These are phyloP conservation scores for Phyllosticta paracitricarpa DNA, from an alignment of 2,329 filamentous ascomycete species.

Conservation along the genomic window DNA sequence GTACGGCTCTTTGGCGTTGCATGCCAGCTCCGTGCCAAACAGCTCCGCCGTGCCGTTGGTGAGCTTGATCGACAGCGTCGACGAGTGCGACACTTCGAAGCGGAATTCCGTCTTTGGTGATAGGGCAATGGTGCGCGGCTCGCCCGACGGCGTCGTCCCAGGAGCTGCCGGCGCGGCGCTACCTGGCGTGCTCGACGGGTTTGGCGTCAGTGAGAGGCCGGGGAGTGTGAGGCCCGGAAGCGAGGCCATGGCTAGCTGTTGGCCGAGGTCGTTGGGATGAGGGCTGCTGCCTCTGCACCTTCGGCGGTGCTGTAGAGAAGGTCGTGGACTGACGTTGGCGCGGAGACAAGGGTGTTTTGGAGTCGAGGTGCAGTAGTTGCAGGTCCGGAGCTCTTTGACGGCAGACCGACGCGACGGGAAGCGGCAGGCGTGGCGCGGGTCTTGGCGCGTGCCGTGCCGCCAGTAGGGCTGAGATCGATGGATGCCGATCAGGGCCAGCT, in stretches of 20 bases:
- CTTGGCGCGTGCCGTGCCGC: slow-evolving; percentile 3
- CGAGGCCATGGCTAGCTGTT: slow-evolving; percentile 18
- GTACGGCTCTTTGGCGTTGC: slow-evolving; percentile 57
- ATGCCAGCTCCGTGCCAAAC: slow-evolving; percentile 87
- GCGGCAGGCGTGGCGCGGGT: not conserved
- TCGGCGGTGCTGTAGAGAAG: not conserved
- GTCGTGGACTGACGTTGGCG: not conserved
- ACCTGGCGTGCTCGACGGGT: not conserved
- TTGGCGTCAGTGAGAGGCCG: slow-evolving; percentile 19
- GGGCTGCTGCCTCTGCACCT: not conserved
- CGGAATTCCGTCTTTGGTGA: slow-evolving; percentile 37
- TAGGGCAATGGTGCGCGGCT: slow-evolving; percentile 31
- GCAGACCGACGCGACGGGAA: not conserved
- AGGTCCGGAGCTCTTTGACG: too few species aligned
- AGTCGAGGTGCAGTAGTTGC: not conserved
- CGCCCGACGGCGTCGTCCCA: slow-evolving; percentile 15
- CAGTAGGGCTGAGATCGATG: slow-evolving; percentile 4
- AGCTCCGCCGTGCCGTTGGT: slow-evolving; percentile 78
- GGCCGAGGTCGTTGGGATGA: not conserved
- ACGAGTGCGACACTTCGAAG: slow-evolving; percentile 30
- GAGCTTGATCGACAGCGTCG: slow-evolving; percentile 44
- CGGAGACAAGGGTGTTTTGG: not conserved
- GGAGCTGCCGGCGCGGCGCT: slow-evolving; percentile 15
- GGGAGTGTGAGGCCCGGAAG: slow-evolving; percentile 39
- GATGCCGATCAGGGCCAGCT: not conserved